A percentile compares a stretch with the other conserved stretches of the same genome.
These are phyloP conservation scores for Nicotiana knightiana DNA, from an alignment of 257 asterid species.

Conservation along the genomic window DNA sequence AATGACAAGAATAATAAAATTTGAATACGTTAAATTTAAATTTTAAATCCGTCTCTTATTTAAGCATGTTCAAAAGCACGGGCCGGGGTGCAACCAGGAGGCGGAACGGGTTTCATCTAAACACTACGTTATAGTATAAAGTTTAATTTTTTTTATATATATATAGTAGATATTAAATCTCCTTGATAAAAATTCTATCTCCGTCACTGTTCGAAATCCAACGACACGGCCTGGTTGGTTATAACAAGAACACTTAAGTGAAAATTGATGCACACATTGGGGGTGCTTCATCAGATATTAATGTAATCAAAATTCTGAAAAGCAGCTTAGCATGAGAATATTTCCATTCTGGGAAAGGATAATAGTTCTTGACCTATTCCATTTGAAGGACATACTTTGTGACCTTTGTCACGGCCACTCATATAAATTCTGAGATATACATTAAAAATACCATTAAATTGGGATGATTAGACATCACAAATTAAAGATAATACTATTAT, in stretches of 20 bases:
- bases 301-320: neutral
- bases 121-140: too few species aligned
- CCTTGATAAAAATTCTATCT: too few species aligned
- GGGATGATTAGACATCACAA: constrained; percentile 1
- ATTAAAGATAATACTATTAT: neutral
- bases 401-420: neutral
- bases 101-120: too few species aligned
- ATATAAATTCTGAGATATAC: neutral
- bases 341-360: neutral
- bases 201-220: neutral
- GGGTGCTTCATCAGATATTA: neutral
- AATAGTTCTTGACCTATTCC: neutral
- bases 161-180: too few species aligned
- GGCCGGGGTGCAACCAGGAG: too few species aligned
- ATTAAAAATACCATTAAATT: neutral
- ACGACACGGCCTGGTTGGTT: neutral
- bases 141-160: too few species aligned
- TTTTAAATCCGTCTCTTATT: neutral
- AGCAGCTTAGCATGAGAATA: neutral
- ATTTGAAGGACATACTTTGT: neutral
- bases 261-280: constrained; percentile 10
- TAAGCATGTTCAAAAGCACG: neutral
- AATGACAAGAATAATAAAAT: too few species aligned
- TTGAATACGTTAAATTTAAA: too few species aligned
- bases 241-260: neutral